These are phyloP conservation scores for Tetrahymena elliotti DNA, from an alignment of 73 alveolate genomes.

Conservation along the genomic window DNA sequence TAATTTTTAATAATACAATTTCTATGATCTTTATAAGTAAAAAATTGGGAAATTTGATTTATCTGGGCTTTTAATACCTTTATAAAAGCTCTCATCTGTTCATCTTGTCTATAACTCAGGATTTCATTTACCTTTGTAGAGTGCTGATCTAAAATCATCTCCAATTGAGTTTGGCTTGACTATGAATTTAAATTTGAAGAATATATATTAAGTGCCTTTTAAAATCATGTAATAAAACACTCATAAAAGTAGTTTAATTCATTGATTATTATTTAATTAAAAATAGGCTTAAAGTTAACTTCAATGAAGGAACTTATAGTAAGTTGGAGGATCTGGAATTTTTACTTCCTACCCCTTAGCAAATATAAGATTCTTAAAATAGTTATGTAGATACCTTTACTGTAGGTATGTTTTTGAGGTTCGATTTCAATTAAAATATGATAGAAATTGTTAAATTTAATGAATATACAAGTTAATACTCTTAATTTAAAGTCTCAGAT, in stretches of 20 bases:
- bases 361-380: not conserved
- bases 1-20: not conserved
- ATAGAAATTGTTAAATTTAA: not conserved
- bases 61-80: not conserved
- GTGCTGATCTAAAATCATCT: not conserved
- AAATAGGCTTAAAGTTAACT: not conserved
- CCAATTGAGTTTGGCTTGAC: not conserved
- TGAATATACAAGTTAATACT: not conserved
- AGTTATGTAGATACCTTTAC: not conserved
- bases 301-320: not conserved
- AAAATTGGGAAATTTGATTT: not conserved
- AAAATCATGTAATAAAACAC: not conserved
- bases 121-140: not conserved
- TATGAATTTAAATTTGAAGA: not conserved
- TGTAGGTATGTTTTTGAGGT: not conserved
- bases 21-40: not conserved
- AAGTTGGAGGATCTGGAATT: not conserved
- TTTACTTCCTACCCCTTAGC: not conserved
- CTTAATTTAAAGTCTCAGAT: not conserved
- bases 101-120: not conserved
- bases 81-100: not conserved
- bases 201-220: not conserved
- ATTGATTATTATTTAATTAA: not conserved
- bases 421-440: not conserved
- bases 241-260: too few relatives aligned